phyloP scores from a whole-genome alignment of 257 asterid species.

The Capsicum rhomboideum region DNA sequence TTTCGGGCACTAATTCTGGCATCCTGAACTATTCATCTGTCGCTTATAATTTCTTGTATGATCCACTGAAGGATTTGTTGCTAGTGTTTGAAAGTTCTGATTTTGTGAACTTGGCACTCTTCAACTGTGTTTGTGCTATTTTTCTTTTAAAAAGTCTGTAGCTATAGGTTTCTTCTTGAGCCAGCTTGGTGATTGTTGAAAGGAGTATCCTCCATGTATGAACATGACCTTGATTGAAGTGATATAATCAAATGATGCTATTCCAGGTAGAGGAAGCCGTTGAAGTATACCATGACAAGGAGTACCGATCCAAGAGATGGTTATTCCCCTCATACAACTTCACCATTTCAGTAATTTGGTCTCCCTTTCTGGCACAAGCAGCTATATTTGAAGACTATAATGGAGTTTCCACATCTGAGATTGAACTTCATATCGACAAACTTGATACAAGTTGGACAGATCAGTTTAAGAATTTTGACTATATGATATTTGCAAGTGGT shows the following conservation, averaged over 20 bases:
- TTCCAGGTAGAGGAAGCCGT: slow-evolving; percentile 58
- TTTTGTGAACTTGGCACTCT: neutral
- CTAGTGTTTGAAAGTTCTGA: neutral
- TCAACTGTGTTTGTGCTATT: neutral
- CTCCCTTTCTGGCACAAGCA: slow-evolving; percentile 72
- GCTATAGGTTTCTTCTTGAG: neutral
- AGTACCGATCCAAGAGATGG: slow-evolving; percentile 59
- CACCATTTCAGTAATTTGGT: slow-evolving; percentile 60
- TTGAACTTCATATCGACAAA: slow-evolving; percentile 57
- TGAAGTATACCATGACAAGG: slow-evolving; percentile 62
- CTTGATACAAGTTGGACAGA: slow-evolving; percentile 65
- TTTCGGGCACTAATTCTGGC: too few relatives aligned
- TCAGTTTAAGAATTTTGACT: slow-evolving; percentile 39
- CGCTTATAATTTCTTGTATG: neutral
- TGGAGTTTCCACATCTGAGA: slow-evolving; percentile 62
- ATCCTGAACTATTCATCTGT: too few relatives aligned
- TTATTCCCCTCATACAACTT: slow-evolving; percentile 55
- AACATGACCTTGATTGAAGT: neutral
- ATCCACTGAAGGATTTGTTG: neutral
- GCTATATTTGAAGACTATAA: slow-evolving; percentile 48
- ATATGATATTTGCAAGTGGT: slow-evolving; percentile 54
- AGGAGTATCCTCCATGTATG: neutral
- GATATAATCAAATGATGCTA: neutral
- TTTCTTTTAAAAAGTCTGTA: neutral
- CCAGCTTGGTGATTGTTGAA: neutral